Conservation (phyloP, 2,329 filamentous ascomycete species). For the Penicillium sp. region DNA sequence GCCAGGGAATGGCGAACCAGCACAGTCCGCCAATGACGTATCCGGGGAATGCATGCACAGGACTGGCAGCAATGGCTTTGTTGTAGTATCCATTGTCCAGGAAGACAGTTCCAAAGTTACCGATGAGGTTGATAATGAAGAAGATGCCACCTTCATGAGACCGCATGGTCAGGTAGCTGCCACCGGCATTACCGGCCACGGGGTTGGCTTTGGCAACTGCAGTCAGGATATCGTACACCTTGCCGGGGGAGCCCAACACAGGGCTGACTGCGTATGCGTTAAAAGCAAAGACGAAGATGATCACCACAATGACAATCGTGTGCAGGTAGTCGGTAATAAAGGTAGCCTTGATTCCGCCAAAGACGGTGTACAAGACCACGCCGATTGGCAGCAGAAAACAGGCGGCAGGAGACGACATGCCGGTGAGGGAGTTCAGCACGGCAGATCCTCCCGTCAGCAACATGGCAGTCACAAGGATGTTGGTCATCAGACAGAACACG, state of each 20-base stretch:
- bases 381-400: slow-evolving; percentile 79
- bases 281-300: slow-evolving; percentile 81
- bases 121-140: slow-evolving; percentile 86
- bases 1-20: slow-evolving; percentile 92
- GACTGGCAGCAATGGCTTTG: slow-evolving; percentile 85
- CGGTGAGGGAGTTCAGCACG: slow-evolving; percentile 67
- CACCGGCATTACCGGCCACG: slow-evolving; percentile 72
- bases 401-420: slow-evolving; percentile 72
- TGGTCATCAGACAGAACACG: slow-evolving; percentile 76
- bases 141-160: slow-evolving; percentile 79
- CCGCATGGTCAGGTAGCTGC: slow-evolving; percentile 83
- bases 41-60: slow-evolving; percentile 79
- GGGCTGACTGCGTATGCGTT: slow-evolving; percentile 73
- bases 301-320: slow-evolving; percentile 68
- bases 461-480: slow-evolving; percentile 86
- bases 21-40: slow-evolving; percentile 82
- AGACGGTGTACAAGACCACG: slow-evolving; percentile 73
- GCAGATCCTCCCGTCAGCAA: slow-evolving; percentile 78
- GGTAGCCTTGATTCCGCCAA: slow-evolving; percentile 77
- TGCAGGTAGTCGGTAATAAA: slow-evolving; percentile 85
- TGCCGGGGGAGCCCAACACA: slow-evolving; percentile 67
- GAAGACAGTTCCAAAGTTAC: slow-evolving; percentile 81
- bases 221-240: slow-evolving; percentile 73
- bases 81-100: slow-evolving; percentile 86
- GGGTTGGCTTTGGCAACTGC: slow-evolving; percentile 67